Evolutionary conservation across 108 stramenopile species (phyloP), one percentile per base, ranked within the genome.

Genomic region (Mayamaea pseudoterrestris): DNA sequence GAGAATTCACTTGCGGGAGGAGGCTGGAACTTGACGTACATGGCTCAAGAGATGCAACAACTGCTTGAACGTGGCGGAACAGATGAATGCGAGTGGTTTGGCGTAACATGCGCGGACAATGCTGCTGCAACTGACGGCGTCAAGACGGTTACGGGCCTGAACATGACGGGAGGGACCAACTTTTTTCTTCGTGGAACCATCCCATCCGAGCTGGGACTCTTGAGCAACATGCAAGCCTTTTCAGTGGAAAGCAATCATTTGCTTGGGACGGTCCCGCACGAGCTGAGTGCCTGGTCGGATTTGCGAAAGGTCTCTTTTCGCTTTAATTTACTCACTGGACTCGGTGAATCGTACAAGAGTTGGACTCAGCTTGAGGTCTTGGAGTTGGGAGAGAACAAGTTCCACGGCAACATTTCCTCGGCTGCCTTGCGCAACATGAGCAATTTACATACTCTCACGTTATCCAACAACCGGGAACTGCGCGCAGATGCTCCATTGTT

Each of bases 101-200:
- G 37, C 5, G 37, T 39, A 4, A 39, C 37, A 4, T 53, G 17
- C 14, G 37, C 21, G 53, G 41, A 42, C 48, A 46, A 5, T 23
- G 30, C 8, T 7, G n/a, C n/a, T n/a, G n/a, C n/a, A n/a, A n/a
- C n/a, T n/a, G n/a, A n/a, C n/a, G n/a, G n/a, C n/a, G n/a, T n/a
- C n/a, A n/a, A n/a, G n/a, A 25, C 40, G 13, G 47, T 44, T 31
- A 16, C 26, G 36, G 26, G 3, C 21, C 24, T 34, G 20, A 2
- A 40, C 17, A 12, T 34, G 21, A 37, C 17, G 1, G 24, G 26
- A 7, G 22, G 12, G 5, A 37, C 24, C 27, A 16, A 27, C n/a
- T 26, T 44, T 44, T 21, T 44, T 37, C 50, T 85, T 34, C 48
- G 24, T 0, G 83, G 83, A 20, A 66, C 61, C 20, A 50, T 85